These are phyloP conservation scores for Schizophyllum amplum DNA, from an alignment of 1,284 basidiomycete genomes.

Conservation along the genomic window DNA sequence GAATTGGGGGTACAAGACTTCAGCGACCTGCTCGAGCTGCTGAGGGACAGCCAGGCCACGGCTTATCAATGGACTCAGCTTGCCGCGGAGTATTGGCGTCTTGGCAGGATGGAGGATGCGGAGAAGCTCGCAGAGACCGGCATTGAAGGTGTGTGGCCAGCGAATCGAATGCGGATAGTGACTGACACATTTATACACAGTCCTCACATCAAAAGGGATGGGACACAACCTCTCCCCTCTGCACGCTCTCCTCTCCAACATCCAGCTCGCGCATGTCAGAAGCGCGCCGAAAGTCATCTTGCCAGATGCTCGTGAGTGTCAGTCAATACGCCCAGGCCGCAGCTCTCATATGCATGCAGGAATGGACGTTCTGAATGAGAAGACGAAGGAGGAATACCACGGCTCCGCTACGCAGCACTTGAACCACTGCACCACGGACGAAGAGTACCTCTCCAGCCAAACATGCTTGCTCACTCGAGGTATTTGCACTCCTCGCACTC, in stretches of 20 bases:
- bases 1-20: conserved; percentile 61
- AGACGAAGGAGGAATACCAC: conserved; percentile 63
- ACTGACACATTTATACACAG: conserved; percentile 24
- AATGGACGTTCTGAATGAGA: conserved; percentile 60
- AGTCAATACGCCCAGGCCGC: conserved; percentile 1
- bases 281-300: conserved; percentile 76
- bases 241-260: conserved; percentile 75
- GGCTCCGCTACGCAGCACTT: conserved; percentile 63
- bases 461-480: conserved; percentile 49
- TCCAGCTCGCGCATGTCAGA: conserved; percentile 71
- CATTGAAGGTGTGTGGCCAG: conserved; percentile 46
- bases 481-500: conserved; percentile 20
- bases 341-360: conserved; percentile 31
- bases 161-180: neutral
- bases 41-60: conserved; percentile 59
- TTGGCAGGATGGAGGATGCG: conserved; percentile 58
- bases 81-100: conserved; percentile 71
- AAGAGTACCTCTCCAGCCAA: conserved; percentile 26
- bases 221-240: conserved; percentile 50
- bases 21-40: conserved; percentile 61
- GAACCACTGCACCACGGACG: conserved; percentile 52
- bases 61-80: conserved; percentile 71
- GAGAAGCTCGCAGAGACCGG: conserved; percentile 60
- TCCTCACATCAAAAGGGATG: conserved; percentile 43
- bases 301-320: conserved; percentile 58